Evolutionary conservation across 2,329 filamentous ascomycete species (phyloP).

Genomic region (Fusarium decemcellulare): DNA sequence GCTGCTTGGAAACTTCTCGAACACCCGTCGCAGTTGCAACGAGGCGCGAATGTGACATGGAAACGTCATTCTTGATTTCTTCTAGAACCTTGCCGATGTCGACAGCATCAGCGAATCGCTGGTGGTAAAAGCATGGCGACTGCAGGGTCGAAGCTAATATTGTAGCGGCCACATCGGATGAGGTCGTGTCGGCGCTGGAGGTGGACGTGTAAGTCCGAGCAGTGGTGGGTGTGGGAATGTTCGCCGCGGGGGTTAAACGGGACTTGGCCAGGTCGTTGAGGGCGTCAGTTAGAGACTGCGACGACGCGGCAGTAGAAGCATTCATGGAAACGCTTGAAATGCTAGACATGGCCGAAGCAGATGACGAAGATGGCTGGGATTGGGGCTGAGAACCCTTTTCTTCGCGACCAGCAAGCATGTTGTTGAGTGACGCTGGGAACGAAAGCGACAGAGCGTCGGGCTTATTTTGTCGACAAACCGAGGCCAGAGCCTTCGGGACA

Average conservation of each 20-base stretch:
- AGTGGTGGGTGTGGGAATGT: slow-evolving; percentile 40
- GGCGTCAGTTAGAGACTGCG: slow-evolving; percentile 75
- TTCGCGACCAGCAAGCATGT: slow-evolving; percentile 67
- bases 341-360: slow-evolving; percentile 17
- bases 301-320: slow-evolving; percentile 60
- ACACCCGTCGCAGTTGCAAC: slow-evolving; percentile 97
- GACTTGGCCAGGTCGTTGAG: slow-evolving; percentile 67
- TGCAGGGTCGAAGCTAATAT: slow-evolving; percentile 69
- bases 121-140: slow-evolving; percentile 98
- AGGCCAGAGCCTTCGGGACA: slow-evolving; percentile 85
- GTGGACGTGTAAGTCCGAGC: slow-evolving; percentile 33
- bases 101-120: slow-evolving; percentile 95
- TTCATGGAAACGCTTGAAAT: slow-evolving; percentile 19
- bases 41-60: slow-evolving; percentile 92
- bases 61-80: slow-evolving; percentile 91
- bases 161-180: slow-evolving; percentile 31
- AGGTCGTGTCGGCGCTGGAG: slow-evolving; percentile 26
- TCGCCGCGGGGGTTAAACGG: slow-evolving; percentile 50
- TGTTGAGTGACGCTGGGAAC: slow-evolving; percentile 49
- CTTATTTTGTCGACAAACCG: slow-evolving; percentile 71
- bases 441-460: slow-evolving; percentile 73
- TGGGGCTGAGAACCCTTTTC: slow-evolving; percentile 53
- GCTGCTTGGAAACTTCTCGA: slow-evolving; percentile 93
- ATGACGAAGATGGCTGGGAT: slow-evolving; percentile 15
- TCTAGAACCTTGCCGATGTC: slow-evolving; percentile 96